phyloP scores from a whole-genome alignment of 208 protist genomes.

The Leishmania lainsoni region DNA sequence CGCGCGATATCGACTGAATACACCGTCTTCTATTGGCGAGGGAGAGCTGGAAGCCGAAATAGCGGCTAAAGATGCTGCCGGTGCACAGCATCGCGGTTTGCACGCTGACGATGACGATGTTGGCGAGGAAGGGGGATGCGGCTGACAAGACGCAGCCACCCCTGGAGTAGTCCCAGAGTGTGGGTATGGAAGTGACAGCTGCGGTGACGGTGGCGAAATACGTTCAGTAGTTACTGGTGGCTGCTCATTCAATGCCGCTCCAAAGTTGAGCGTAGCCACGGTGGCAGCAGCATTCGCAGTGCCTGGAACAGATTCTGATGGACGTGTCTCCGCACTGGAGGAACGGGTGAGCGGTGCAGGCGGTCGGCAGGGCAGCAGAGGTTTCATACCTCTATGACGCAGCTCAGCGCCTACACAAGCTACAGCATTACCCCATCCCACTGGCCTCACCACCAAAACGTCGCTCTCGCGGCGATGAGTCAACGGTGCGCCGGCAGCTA shows the following conservation, averaged over 20 bases:
- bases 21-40: neutral
- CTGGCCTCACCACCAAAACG: neutral
- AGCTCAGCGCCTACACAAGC: neutral
- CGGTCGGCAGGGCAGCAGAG: neutral
- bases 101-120: neutral
- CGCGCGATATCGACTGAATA: conserved; percentile 1
- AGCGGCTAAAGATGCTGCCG: neutral
- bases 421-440: neutral
- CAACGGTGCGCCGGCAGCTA: neutral
- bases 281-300: neutral
- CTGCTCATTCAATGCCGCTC: neutral
- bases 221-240: neutral
- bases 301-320: neutral
- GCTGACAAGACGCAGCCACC: neutral
- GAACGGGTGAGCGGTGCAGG: neutral
- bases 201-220: neutral
- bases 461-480: neutral
- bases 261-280: neutral
- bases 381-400: neutral
- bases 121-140: neutral
- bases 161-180: neutral
- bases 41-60: neutral
- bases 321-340: neutral
- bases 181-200: neutral
- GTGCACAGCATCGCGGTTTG: neutral